Conservation (phyloP, 331 rosid species). For the Malus hybrid region DNA sequence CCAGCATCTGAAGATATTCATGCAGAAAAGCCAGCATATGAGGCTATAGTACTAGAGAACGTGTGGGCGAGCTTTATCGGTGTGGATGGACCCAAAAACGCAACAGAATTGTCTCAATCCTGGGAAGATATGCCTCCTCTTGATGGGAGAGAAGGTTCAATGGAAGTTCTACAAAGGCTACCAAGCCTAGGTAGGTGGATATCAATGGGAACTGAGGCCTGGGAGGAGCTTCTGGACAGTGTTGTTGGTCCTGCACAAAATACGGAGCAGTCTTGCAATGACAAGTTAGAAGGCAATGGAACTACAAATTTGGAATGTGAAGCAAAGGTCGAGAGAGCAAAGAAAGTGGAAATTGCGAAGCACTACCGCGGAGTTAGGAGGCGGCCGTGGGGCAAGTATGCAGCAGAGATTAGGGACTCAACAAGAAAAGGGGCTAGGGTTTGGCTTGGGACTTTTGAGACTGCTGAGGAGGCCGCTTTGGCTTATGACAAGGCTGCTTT, state of each 20-base stretch:
- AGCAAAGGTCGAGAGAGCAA: constrained; percentile 12
- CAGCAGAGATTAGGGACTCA: constrained; percentile 86
- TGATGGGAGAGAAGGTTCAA: constrained; percentile 42
- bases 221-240: constrained; percentile 65
- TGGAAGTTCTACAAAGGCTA: constrained; percentile 55
- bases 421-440: constrained; percentile 64
- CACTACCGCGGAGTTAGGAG: constrained; percentile 89
- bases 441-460: constrained; percentile 87
- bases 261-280: constrained; percentile 1
- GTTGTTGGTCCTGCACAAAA: constrained; percentile 2
- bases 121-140: constrained; percentile 69
- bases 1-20: background rate
- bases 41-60: constrained; percentile 58
- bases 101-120: constrained; percentile 16
- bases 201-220: constrained; percentile 86
- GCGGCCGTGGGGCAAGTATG: constrained; percentile 96
- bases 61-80: constrained; percentile 73
- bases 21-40: constrained; percentile 19
- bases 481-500: constrained; percentile 93
- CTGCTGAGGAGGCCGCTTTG: constrained; percentile 84
- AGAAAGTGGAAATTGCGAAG: constrained; percentile 18
- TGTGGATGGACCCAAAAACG: constrained; percentile 18
- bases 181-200: constrained; percentile 93
- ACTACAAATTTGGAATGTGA: background rate
- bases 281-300: constrained; percentile 12